These are phyloP conservation scores for Fusarium tricinctum DNA, from an alignment of 2,329 filamentous ascomycete genomes.

Conservation along the genomic window DNA sequence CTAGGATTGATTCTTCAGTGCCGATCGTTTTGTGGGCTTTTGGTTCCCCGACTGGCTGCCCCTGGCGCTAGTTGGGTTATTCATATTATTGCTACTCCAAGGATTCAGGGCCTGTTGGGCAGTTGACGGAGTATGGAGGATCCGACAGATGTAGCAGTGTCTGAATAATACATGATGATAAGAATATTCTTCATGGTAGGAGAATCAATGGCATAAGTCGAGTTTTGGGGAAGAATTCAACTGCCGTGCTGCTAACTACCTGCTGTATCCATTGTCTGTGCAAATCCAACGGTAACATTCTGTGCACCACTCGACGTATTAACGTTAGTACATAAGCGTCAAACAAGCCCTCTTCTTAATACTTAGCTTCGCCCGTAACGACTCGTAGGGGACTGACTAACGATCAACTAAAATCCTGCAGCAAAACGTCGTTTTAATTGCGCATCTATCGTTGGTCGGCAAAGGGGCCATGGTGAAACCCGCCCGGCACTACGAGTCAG, in stretches of 20 bases:
- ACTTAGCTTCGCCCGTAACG: background rate
- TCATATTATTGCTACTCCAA: background rate
- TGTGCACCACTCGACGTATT: background rate
- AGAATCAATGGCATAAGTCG: background rate
- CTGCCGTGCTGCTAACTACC: background rate
- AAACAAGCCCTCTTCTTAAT: background rate
- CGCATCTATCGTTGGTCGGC: background rate
- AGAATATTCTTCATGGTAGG: background rate
- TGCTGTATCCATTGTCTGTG: background rate
- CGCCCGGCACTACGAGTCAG: background rate
- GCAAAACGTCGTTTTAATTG: no score
- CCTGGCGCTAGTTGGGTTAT: slow-evolving; percentile 14
- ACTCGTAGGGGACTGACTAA: background rate
- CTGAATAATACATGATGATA: no score
- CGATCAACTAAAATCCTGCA: no score
- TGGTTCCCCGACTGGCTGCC: slow-evolving; percentile 12
- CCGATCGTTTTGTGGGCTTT: slow-evolving; percentile 3
- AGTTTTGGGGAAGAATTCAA: background rate
- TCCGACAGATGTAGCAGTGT: no score
- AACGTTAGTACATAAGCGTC: background rate
- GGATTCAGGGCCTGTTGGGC: no score
- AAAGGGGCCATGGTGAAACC: background rate
- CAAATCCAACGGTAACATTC: background rate
- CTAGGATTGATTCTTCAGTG: slow-evolving; percentile 20
- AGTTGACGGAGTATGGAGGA: no score